These are phyloP conservation scores for Aspergillus quadricinctus DNA, from an alignment of 2,329 filamentous ascomycete genomes.

Conservation along the genomic window DNA sequence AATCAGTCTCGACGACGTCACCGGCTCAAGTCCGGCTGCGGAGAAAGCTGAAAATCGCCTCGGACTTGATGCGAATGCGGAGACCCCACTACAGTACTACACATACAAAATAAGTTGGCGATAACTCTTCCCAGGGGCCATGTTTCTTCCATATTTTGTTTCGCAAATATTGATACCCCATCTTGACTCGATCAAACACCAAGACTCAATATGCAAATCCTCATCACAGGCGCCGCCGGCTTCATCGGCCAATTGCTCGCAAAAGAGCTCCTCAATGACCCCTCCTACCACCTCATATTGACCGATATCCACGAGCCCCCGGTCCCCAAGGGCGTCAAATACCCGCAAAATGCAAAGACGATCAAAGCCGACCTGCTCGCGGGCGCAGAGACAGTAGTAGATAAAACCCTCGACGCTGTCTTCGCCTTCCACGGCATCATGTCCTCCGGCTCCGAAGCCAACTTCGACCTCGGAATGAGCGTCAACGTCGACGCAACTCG, in stretches of 20 bases:
- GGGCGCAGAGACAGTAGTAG: slow-evolving; percentile 35
- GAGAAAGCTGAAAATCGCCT: slow-evolving; percentile 18
- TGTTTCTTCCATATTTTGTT: background rate
- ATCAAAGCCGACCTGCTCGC: slow-evolving; percentile 52
- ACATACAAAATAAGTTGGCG: slow-evolving; percentile 9
- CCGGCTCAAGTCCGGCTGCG: slow-evolving; percentile 30
- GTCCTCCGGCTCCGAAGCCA: slow-evolving; percentile 59
- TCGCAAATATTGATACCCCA: background rate
- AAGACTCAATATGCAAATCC: slow-evolving; percentile 42
- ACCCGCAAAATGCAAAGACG: slow-evolving; percentile 49
- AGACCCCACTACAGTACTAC: slow-evolving; percentile 15
- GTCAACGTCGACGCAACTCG: slow-evolving; percentile 61
- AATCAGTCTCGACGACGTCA: background rate
- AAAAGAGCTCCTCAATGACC: slow-evolving; percentile 49
- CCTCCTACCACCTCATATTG: slow-evolving; percentile 48
- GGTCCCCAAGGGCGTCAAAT: slow-evolving; percentile 45
- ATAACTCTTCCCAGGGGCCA: background rate
- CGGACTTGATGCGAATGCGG: slow-evolving; percentile 37
- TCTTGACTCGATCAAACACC: background rate
- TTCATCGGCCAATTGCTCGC: slow-evolving; percentile 62
- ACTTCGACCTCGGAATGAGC: slow-evolving; percentile 55
- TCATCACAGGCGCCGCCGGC: slow-evolving; percentile 62
- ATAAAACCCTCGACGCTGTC: slow-evolving; percentile 47
- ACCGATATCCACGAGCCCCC: slow-evolving; percentile 55
- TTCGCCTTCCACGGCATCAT: slow-evolving; percentile 66